phyloP scores from a whole-genome alignment of 148 eudicot genomes.

The Vaccinium darrowii region DNA sequence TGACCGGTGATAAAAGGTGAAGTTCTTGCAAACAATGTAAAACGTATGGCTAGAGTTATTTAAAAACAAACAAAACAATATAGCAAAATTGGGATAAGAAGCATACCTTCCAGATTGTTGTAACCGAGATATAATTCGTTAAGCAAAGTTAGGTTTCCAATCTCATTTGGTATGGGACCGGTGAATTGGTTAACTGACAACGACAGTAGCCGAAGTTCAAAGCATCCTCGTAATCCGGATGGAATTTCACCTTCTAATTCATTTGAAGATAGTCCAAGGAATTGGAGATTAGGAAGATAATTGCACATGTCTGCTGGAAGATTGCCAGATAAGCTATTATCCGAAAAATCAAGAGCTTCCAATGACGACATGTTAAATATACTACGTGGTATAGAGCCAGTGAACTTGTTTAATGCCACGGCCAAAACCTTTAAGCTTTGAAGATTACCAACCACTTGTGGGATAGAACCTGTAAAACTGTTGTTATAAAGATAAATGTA shows the following conservation, averaged over 20 bases:
- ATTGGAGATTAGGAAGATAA: slow-evolving; percentile 16
- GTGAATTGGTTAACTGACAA: background rate
- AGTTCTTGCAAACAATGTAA: too few relatives aligned
- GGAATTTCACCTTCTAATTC: slow-evolving; percentile 17
- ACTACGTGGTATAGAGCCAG: background rate
- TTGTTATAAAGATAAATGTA: background rate
- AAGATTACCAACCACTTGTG: too few relatives aligned
- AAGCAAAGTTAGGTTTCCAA: too few relatives aligned
- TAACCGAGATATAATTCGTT: too few relatives aligned
- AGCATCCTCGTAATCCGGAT: background rate
- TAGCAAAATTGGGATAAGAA: background rate
- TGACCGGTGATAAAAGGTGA: too few relatives aligned
- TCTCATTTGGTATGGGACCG: too few relatives aligned
- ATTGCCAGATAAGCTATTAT: slow-evolving; percentile 5
- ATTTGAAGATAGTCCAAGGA: slow-evolving; percentile 4
- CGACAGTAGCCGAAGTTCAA: background rate
- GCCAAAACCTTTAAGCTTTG: too few relatives aligned
- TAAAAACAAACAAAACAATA: too few relatives aligned
- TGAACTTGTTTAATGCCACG: too few relatives aligned
- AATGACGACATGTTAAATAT: slow-evolving; percentile 23
- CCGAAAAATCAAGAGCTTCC: background rate
- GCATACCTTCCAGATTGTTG: too few relatives aligned
- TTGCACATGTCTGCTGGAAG: slow-evolving; percentile 13
- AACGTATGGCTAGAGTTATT: too few relatives aligned
- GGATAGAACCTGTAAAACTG: background rate